phyloP scores from a whole-genome alignment of 331 rosid species.

The Arachis monticola region DNA sequence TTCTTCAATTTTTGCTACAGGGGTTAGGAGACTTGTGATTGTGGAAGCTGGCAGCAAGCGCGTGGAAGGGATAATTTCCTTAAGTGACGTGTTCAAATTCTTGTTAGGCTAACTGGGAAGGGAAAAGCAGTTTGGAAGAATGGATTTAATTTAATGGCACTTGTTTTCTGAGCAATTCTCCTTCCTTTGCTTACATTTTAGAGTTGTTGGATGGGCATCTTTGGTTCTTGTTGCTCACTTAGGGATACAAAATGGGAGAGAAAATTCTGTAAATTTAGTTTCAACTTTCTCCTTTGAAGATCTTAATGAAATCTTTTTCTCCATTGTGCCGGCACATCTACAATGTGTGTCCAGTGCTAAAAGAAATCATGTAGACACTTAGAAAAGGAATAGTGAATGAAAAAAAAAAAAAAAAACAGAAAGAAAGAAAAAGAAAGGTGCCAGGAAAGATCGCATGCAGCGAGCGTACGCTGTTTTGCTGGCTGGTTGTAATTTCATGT shows the following conservation, averaged over 20 bases:
- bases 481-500: conserved; percentile 37
- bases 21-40: conserved; percentile 67
- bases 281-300: conserved; percentile 40
- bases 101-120: conserved; percentile 52
- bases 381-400: not conserved
- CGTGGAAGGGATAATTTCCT: conserved; percentile 64
- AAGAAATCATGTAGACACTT: conserved; percentile 44
- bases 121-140: conserved; percentile 32
- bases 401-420: no score
- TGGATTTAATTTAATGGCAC: conserved; percentile 39
- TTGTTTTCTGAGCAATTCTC: conserved; percentile 37
- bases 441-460: conserved; percentile 18
- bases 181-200: conserved; percentile 35
- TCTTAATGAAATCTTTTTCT: conserved; percentile 34
- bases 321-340: conserved; percentile 59
- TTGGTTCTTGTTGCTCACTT: conserved; percentile 39
- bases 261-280: conserved; percentile 68
- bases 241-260: conserved; percentile 58
- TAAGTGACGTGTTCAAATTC: conserved; percentile 63
- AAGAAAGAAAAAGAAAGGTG: conserved; percentile 8
- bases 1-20: conserved; percentile 44
- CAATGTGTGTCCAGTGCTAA: conserved; percentile 59
- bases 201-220: conserved; percentile 36
- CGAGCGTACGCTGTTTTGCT: conserved; percentile 12
- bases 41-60: conserved; percentile 76